Evolutionary conservation across 768 basidiomycete genomes (phyloP), one percentile per base, ranked within the genome.

Genomic region (Gelatoporia subvermispora): DNA sequence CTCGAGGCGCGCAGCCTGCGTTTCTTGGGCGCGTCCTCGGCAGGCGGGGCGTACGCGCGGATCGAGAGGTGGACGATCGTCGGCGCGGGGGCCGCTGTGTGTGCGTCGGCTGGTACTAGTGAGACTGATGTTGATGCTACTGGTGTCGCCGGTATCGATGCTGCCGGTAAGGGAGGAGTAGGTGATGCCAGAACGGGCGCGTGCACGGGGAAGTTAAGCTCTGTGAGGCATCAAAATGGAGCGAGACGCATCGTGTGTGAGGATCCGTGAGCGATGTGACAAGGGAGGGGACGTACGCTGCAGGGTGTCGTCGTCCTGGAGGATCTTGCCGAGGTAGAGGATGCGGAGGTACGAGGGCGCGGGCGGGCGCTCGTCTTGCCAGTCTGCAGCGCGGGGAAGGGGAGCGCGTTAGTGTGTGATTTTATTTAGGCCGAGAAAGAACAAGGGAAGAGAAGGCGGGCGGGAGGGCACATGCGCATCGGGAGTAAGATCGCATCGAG

Each of bases 291-390:
- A 70, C 82, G 59, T 54, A 88, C 86, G 77, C 16, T 72, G 63
- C 15, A 91, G 71, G 2, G 84, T 85, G 47, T 90, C 88, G 24
- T 91, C 88, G 59, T 91, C 88, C 59, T 88, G 87, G n/a, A 89
- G 65, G 61, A 91, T 83, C 65, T 81, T 82, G 34, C 88, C 88
- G 4, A 89, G 68, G 63, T 90, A 83, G 1, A 90, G 70, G 34
- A 91, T 76, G 17, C 88, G 78, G 49, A 89, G 71, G 70, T 83
- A 86, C 4, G 83, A 82, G 0, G 88, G 88, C 15, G 83, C 82
- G 2, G 85, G 84, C 2, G 88, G 87, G 10, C 82, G 79, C 25
- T 86, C 85, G 56, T 84, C 83, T 63, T 83, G 81, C 86, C 87
- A 89, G 47, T 88, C 88, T 82, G 51, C 35, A 45, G 55, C 45